Percentiles rank a stretch among this genome's conserved stretches.
These are phyloP conservation scores for Salix exigua DNA, from an alignment of 345 rosid genomes.

Conservation along the genomic window DNA sequence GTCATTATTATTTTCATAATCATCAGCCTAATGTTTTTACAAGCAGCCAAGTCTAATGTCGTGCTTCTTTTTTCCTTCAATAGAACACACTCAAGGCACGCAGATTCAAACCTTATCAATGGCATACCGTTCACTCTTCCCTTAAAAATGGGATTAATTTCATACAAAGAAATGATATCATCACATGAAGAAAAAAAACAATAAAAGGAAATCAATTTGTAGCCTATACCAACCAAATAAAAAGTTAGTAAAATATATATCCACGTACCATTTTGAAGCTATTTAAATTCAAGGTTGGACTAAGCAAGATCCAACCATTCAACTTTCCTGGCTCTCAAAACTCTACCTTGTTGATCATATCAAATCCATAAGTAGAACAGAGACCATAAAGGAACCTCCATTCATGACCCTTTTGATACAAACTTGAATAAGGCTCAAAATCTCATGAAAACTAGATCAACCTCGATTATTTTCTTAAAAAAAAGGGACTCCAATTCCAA, in stretches of 20 bases:
- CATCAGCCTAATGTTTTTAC: background rate
- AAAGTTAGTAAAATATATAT: background rate
- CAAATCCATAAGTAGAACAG: background rate
- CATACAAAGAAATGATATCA: background rate
- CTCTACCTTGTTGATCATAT: constrained; percentile 1
- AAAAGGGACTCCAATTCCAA: constrained; percentile 16
- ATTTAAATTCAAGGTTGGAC: constrained; percentile 2
- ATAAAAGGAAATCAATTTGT: background rate
- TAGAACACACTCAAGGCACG: background rate
- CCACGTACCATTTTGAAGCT: constrained; percentile 17
- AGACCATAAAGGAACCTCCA: background rate
- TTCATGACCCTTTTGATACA: background rate
- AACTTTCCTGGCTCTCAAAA: background rate
- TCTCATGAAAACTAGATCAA: constrained; percentile 9
- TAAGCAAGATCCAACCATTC: constrained; percentile 6
- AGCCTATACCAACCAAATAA: background rate
- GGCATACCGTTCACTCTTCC: background rate
- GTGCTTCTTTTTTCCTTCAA: background rate
- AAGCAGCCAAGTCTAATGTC: background rate
- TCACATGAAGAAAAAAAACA: background rate
- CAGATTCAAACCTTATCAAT: background rate
- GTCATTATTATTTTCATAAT: background rate
- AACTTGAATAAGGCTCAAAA: constrained; percentile 4
- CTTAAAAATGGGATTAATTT: background rate
- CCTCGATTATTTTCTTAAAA: background rate